Base-by-base conservation (phyloP, 495 filamentous ascomycete species). In the Penicillium pancosmium region DNA sequence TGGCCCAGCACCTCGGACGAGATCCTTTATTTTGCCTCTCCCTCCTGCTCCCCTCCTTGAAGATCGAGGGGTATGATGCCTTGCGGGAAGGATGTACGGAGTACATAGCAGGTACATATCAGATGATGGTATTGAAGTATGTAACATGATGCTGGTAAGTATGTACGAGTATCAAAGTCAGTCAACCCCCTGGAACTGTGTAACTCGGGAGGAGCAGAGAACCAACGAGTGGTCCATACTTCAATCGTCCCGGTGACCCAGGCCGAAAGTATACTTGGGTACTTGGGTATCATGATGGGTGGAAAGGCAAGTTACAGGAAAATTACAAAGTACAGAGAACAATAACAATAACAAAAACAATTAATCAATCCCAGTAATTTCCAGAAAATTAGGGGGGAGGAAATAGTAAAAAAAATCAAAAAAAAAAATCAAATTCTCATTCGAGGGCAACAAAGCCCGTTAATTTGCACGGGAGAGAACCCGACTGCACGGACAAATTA, bases 401-500 rank as follows among this genome's bases (percentile, higher is more conserved):
- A 23, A 23, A 23, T 23, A 2, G 23, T 23, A 23, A 23, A 23
- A 23, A 50, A 3, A 50, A 31, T 19, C 10, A 50, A 33, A 33
- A 50, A 15, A 50, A 50, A 10, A 50, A 50, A 31, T 33, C 25
- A 2, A 48, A 48, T 19, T 48, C 23, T 10, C 21, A 19, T 47
- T 36, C 10, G 36, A 38, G 36, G 36, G 36, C 16, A 27, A 47
- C 15, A 55, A 61, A 44, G 35, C 33, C 47, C n/a, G 50, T 38
- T 59, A 58, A 54, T 59, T 59, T 57, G 23, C 52, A 40, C 43
- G 61, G 64, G 54, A 64, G n/a, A 48, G 57, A 33, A 60, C 47
- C 64, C 64, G 61, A 67, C 40, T 54, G 50, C 34, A 57, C 58
- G 51, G 62, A 58, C 58, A 61, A 67, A 67, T 69, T 69, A 68